Conservation (phyloP, 768 basidiomycete species). For the Kwoniella pini region DNA sequence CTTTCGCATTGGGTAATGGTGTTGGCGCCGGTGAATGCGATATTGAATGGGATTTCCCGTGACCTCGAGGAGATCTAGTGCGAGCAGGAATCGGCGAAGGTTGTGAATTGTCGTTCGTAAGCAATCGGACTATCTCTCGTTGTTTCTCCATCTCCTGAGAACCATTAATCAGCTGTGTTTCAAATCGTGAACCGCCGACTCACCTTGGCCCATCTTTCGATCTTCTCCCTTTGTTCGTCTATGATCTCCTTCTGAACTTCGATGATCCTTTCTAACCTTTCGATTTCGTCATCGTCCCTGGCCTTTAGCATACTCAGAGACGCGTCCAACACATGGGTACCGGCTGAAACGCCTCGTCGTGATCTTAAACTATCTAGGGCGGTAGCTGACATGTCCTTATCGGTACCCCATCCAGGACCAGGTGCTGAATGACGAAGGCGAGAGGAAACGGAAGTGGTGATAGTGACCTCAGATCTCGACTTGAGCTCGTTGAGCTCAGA, state of each 20-base stretch:
- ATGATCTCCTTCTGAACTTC: conserved; percentile 46
- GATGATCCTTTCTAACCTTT: conserved; percentile 48
- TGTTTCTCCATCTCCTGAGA: conserved; percentile 44
- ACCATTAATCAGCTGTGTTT: not conserved
- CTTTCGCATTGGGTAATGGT: conserved; percentile 17
- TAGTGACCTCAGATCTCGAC: conserved; percentile 4
- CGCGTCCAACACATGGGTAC: conserved; percentile 1
- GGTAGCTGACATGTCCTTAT: conserved; percentile 14
- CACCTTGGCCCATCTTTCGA: conserved; percentile 47
- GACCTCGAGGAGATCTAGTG: conserved; percentile 14
- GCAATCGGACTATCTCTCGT: conserved; percentile 38
- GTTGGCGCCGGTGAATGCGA: conserved; percentile 14
- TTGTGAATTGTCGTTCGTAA: conserved; percentile 22
- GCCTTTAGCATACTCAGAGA: conserved; percentile 11
- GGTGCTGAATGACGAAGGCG: conserved; percentile 12
- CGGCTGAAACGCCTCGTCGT: conserved; percentile 6
- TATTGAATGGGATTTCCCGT: conserved; percentile 33
- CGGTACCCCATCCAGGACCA: conserved; percentile 5
- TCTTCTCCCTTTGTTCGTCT: conserved; percentile 48
- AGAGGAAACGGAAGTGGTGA: conserved; percentile 14
- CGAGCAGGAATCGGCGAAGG: conserved; percentile 5
- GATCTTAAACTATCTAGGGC: not conserved
- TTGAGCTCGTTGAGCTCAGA: conserved; percentile 11
- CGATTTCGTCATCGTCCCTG: conserved; percentile 36
- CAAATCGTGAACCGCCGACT: conserved; percentile 6